A percentile compares a stretch with the other conserved stretches of the same genome.
Evolutionary conservation across 225 moss, liverwort and hornwort genomes (phyloP).

Genomic region (Neckera pumila): DNA sequence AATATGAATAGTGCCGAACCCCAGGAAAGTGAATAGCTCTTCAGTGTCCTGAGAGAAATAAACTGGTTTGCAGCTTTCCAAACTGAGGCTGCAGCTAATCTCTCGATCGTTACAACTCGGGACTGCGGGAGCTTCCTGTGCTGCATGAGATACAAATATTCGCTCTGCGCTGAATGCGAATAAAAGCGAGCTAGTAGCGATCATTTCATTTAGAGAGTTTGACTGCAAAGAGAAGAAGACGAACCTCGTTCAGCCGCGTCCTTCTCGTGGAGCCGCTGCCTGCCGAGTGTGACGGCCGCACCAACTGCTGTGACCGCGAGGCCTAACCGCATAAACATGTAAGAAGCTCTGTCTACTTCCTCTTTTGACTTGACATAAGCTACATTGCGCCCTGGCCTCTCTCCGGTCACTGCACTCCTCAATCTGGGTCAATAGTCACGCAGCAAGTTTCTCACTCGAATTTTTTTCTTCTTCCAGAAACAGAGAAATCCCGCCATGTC

Average conservation of each 20-base stretch:
- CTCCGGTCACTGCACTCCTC: not conserved
- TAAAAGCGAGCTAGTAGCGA: not conserved
- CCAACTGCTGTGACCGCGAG: slow-evolving; percentile 65
- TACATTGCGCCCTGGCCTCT: not conserved
- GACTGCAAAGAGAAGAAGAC: not conserved
- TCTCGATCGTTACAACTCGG: not conserved
- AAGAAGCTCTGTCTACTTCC: not conserved
- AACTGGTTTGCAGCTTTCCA: not conserved
- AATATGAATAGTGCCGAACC: not conserved
- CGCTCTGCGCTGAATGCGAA: not conserved
- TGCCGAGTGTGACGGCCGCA: slow-evolving; percentile 1
- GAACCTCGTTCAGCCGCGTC: not conserved
- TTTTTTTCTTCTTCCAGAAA: no score
- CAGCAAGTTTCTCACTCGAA: not conserved
- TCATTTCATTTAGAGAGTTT: not conserved
- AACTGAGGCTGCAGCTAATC: not conserved
- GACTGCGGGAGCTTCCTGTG: not conserved
- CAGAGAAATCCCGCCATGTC: not conserved
- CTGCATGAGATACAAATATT: not conserved
- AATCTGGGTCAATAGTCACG: not conserved
- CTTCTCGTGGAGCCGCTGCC: not conserved
- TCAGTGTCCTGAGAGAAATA: not conserved
- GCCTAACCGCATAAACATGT: slow-evolving; percentile 72
- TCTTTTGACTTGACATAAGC: not conserved
- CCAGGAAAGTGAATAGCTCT: not conserved